phyloP scores from a whole-genome alignment of 257 asterid genomes.

The Solanum tacnaense region DNA sequence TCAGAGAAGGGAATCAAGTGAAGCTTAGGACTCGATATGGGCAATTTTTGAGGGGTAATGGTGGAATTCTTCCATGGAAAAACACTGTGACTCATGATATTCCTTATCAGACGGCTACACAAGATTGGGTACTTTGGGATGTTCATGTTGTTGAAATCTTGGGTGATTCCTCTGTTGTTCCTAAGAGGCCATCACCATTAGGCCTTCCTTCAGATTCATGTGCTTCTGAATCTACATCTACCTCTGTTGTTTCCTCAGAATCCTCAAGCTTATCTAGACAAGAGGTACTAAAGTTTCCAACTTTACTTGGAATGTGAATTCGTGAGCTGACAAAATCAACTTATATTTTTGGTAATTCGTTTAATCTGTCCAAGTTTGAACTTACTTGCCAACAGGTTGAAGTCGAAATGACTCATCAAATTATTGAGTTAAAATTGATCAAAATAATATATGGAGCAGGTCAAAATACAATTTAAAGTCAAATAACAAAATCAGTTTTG shows the following conservation, averaged over 20 bases:
- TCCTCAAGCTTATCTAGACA: constrained; percentile 61
- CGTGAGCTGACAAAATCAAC: neutral
- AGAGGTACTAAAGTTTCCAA: constrained; percentile 34
- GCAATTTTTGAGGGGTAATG: constrained; percentile 72
- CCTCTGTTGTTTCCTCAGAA: constrained; percentile 36
- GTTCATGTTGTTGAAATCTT: constrained; percentile 58
- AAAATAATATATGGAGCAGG: neutral
- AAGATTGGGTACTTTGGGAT: constrained; percentile 87
- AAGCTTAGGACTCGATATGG: constrained; percentile 90
- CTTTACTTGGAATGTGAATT: neutral
- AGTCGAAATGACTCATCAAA: neutral
- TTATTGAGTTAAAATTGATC: neutral
- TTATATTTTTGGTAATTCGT: neutral
- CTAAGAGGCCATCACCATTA: constrained; percentile 14
- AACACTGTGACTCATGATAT: constrained; percentile 86
- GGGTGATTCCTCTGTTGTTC: constrained; percentile 25
- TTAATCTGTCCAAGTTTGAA: neutral
- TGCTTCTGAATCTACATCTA: constrained; percentile 52
- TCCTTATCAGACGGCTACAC: constrained; percentile 69
- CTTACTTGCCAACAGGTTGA: neutral
- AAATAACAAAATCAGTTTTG: neutral
- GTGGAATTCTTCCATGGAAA: constrained; percentile 91
- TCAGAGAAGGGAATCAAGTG: constrained; percentile 48
- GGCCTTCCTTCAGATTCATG: constrained; percentile 32
- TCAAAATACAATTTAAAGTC: neutral